Conservation (phyloP, 2,329 filamentous ascomycete species). For the Trichoderma atroviride region DNA sequence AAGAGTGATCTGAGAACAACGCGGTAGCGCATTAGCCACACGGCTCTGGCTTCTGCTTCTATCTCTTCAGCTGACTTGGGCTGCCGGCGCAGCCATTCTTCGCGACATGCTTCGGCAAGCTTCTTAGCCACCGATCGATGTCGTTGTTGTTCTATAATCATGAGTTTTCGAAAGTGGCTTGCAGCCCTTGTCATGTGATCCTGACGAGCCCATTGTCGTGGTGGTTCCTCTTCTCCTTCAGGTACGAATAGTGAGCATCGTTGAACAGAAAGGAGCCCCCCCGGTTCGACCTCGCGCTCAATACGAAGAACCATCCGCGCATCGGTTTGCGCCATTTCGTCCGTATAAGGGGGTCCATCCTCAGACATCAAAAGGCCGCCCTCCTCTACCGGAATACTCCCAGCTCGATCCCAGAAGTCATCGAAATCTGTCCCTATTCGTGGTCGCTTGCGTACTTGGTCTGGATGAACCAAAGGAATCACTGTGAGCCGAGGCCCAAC, state of each 20-base stretch:
- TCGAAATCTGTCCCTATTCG: conserved; percentile 58
- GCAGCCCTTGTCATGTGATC: conserved; percentile 84
- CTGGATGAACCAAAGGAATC: conserved; percentile 63
- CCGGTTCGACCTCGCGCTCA: conserved; percentile 71
- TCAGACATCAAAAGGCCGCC: conserved; percentile 60
- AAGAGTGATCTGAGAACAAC: conserved; percentile 63
- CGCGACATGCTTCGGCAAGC: conserved; percentile 75
- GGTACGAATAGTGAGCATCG: conserved; percentile 73
- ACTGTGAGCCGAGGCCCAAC: conserved; percentile 39
- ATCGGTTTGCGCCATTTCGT: conserved; percentile 67
- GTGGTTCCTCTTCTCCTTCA: conserved; percentile 71
- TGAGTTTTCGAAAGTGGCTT: conserved; percentile 76
- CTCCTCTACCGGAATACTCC: conserved; percentile 57
- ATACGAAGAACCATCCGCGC: conserved; percentile 70
- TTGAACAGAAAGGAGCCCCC: conserved; percentile 72
- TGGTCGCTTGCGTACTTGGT: conserved; percentile 56
- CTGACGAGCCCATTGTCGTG: conserved; percentile 79
- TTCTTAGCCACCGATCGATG: conserved; percentile 79
- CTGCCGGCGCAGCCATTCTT: conserved; percentile 73
- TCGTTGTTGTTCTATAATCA: conserved; percentile 75
- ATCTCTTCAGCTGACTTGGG: conserved; percentile 80
- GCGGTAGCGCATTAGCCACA: conserved; percentile 70
- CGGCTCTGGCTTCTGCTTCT: conserved; percentile 72
- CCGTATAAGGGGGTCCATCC: conserved; percentile 59
- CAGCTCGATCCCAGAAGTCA: conserved; percentile 59